A percentile compares a stretch with the other conserved stretches of the same genome.
phyloP scores from a whole-genome alignment of 352 stramenopile species.

The Pythium brassicae region DNA sequence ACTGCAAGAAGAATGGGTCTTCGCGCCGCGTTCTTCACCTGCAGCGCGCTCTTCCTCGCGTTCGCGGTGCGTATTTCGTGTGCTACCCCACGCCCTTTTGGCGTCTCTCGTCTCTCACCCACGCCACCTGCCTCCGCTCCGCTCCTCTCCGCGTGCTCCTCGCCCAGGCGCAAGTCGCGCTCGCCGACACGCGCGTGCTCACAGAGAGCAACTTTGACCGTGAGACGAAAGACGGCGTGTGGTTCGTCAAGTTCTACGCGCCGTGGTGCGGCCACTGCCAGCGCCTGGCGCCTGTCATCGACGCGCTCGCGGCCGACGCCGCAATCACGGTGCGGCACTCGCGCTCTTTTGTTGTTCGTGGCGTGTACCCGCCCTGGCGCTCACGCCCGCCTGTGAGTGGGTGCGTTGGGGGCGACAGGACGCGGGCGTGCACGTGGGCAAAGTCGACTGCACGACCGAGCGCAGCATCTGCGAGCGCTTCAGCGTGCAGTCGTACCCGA shows the following conservation, averaged over 20 bases:
- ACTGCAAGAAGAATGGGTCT: slow-evolving; percentile 22
- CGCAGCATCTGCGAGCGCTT: slow-evolving; percentile 75
- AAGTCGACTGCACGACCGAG: slow-evolving; percentile 79
- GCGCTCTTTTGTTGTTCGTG: too few relatives aligned
- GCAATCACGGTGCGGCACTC: slow-evolving; percentile 22
- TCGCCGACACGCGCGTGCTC: slow-evolving; percentile 26
- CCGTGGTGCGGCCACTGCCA: slow-evolving; percentile 85
- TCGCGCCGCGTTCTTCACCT: slow-evolving; percentile 15
- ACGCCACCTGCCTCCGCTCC: neutral
- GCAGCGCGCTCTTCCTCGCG: slow-evolving; percentile 14
- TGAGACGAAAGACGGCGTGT: slow-evolving; percentile 45
- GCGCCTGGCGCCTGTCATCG: slow-evolving; percentile 64
- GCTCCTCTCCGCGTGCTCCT: neutral
- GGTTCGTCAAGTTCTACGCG: slow-evolving; percentile 85
- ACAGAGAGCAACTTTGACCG: slow-evolving; percentile 58
- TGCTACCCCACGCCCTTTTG: too few relatives aligned
- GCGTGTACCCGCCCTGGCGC: too few relatives aligned
- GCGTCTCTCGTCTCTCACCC: neutral
- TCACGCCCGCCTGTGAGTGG: neutral
- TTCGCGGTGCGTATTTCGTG: slow-evolving; percentile 14
- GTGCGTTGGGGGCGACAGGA: slow-evolving; percentile 16
- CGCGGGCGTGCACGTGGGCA: slow-evolving; percentile 44
- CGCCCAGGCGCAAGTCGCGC: slow-evolving; percentile 14
- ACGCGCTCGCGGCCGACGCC: slow-evolving; percentile 42
- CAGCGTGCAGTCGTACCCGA: slow-evolving; percentile 76